Evolutionary conservation across 2,329 filamentous ascomycete genomes (phyloP).

Genomic region (Metarhizium sp.): DNA sequence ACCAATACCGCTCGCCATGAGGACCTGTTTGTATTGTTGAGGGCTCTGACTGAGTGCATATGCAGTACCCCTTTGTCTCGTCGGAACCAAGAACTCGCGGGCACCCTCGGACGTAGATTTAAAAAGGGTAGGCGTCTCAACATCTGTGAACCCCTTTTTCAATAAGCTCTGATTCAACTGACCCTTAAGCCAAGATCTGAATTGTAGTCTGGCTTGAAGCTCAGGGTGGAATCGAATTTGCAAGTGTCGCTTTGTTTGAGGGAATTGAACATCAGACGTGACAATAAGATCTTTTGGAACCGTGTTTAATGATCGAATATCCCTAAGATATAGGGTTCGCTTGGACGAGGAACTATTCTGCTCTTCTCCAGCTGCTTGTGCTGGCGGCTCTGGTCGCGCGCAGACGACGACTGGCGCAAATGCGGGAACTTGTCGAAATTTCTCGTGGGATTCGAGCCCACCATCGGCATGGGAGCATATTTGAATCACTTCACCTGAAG

Average conservation of each 20-base stretch:
- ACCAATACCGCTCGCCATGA: constrained; percentile 81
- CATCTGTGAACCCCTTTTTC: constrained; percentile 56
- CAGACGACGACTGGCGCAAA: constrained; percentile 44
- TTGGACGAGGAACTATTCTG: constrained; percentile 20
- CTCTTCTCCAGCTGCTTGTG: constrained; percentile 11
- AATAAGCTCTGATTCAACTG: constrained; percentile 45
- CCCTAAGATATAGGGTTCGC: constrained; percentile 58
- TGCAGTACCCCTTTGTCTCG: constrained; percentile 61
- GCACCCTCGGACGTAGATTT: constrained; percentile 97
- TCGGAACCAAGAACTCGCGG: constrained; percentile 88
- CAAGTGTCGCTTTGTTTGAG: constrained; percentile 67
- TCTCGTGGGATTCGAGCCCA: constrained; percentile 25
- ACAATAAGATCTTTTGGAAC: constrained; percentile 60
- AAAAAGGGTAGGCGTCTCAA: constrained; percentile 91
- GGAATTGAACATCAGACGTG: constrained; percentile 63
- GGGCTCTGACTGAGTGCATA: constrained; percentile 95
- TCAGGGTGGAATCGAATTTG: constrained; percentile 68
- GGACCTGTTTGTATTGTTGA: constrained; percentile 96
- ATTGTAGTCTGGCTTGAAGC: constrained; percentile 58
- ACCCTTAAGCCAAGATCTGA: constrained; percentile 53
- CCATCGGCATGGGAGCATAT: constrained; percentile 31
- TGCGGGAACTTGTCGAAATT: constrained; percentile 36
- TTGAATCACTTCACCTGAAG: constrained; percentile 33
- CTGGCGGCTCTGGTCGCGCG: constrained; percentile 23
- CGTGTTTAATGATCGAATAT: constrained; percentile 24